These are phyloP conservation scores for Boletus fagicola DNA, from an alignment of 768 basidiomycete species.

Conservation along the genomic window DNA sequence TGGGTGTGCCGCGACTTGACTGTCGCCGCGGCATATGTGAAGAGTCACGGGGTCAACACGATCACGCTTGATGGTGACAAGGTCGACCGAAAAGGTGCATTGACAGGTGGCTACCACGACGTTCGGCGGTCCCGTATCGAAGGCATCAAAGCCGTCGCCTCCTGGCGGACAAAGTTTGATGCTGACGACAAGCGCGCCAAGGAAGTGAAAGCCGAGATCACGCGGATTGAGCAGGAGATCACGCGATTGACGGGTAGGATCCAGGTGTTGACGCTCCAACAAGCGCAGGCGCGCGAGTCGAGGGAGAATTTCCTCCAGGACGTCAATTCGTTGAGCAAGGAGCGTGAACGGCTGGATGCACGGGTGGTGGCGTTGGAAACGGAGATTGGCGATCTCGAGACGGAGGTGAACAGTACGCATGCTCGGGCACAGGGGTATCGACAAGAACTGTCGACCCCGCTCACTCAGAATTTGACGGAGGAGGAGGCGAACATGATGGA, in stretches of 20 bases:
- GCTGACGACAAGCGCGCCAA: slow-evolving; percentile 59
- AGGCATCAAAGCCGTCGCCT: slow-evolving; percentile 71
- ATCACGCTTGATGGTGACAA: slow-evolving; percentile 98
- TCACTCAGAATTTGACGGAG: slow-evolving; percentile 68
- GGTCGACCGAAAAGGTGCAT: slow-evolving; percentile 91
- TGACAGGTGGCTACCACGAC: slow-evolving; percentile 97
- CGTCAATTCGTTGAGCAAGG: slow-evolving; percentile 52
- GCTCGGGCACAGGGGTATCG: slow-evolving; percentile 63
- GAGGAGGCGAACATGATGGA: slow-evolving; percentile 72
- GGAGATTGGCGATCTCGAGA: slow-evolving; percentile 68
- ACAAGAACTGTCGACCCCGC: slow-evolving; percentile 69
- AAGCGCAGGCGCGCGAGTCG: slow-evolving; percentile 65
- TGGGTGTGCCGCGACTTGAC: slow-evolving; percentile 93
- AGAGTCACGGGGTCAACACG: slow-evolving; percentile 92
- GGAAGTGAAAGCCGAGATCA: slow-evolving; percentile 73
- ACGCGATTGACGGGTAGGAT: slow-evolving; percentile 71
- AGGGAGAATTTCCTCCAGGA: slow-evolving; percentile 69
- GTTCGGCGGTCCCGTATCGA: slow-evolving; percentile 87
- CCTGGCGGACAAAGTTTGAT: slow-evolving; percentile 72
- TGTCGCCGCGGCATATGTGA: slow-evolving; percentile 90
- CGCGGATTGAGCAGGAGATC: slow-evolving; percentile 81
- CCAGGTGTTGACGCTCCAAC: slow-evolving; percentile 65
- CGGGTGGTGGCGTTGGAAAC: slow-evolving; percentile 62
- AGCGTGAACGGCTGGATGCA: slow-evolving; percentile 67
- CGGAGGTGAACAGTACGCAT: slow-evolving; percentile 61